Evolutionary conservation across 768 basidiomycete species (phyloP).

Genomic region (Boletus rufocinnamomeus): DNA sequence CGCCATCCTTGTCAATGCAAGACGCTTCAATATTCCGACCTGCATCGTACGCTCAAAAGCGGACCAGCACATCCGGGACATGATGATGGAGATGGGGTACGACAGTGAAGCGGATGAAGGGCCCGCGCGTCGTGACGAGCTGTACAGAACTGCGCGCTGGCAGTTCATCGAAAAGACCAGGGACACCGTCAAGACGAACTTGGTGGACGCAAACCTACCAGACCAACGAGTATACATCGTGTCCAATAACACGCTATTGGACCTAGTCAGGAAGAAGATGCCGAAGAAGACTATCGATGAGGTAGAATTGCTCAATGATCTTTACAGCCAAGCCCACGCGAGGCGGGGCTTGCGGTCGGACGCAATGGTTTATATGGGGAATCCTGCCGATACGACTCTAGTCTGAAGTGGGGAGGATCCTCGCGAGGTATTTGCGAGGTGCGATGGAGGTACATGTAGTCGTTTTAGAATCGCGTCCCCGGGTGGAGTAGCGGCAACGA

Average conservation of each 20-base stretch:
- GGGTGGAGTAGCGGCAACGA: neutral
- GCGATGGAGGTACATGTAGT: neutral
- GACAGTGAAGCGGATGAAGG: neutral
- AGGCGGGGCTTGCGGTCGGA: neutral
- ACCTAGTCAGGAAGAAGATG: slow-evolving; percentile 7
- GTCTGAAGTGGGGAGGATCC: neutral
- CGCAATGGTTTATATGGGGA: too few species aligned
- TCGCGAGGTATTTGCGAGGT: neutral
- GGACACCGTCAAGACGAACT: slow-evolving; percentile 14
- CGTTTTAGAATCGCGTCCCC: neutral
- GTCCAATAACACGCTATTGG: slow-evolving; percentile 14
- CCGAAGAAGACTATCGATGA: slow-evolving; percentile 16
- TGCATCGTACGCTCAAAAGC: neutral
- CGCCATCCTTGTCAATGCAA: neutral
- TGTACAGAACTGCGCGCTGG: slow-evolving; percentile 18
- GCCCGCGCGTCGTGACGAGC: neutral
- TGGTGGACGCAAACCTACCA: slow-evolving; percentile 19
- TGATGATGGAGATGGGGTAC: neutral
- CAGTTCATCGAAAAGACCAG: slow-evolving; percentile 25
- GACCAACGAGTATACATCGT: slow-evolving; percentile 28
- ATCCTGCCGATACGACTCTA: neutral
- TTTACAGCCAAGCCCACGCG: slow-evolving; percentile 12
- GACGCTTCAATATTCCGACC: neutral
- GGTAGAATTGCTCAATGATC: slow-evolving; percentile 17
- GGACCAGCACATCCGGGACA: neutral